Base-by-base conservation (phyloP, 1,139 yeast genomes). In the Suhomyces terraborum region DNA sequence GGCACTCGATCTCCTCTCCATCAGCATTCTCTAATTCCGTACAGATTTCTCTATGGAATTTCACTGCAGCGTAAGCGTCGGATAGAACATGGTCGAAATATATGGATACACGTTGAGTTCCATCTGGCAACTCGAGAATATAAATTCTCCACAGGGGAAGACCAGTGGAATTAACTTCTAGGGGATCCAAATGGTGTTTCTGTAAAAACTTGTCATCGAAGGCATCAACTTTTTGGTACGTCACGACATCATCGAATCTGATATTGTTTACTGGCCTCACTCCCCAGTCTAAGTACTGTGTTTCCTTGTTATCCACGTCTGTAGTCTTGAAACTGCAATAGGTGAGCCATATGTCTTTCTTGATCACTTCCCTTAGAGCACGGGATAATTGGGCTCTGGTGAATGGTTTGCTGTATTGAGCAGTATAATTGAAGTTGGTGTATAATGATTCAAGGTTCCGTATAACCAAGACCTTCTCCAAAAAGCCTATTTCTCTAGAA, bases 71-170 rank as follows among this genome's bases (percentile, higher is more conserved):
- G 6, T 35, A 41, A 2, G 54, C 56, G 35, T 52, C 55, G 17
- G 41, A 45, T 7, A 51, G 32, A 4, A 47, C 35, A 29, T 52
- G 54, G 29, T 47, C 51, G 29, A 47, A 45, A 18, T 29, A 38
- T 6, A 41, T 36, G n/a, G 38, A 32, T 12, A 47, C 28, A 10
- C 40, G 46, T 24, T 47, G 52, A 2, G 17, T 14, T 2, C 35
- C 39, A 7, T 18, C 18, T 4, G 28, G 30, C 2, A 24, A 36
- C 4, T 28, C 43, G 32, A 39, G 41, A 1, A 67, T 55, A 3
- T 53, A 30, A 3, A 67, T 32, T 33, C 52, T 51, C 73, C 73
- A 69, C 17, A 61, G 45, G 4, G 72, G 71, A 0, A 42, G 40
- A 8, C 27, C 12, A 1, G 42, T 36, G 2, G 29, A 30, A 35